phyloP scores from a whole-genome alignment of 768 basidiomycete genomes.

The Tricholoma saponaceum region DNA sequence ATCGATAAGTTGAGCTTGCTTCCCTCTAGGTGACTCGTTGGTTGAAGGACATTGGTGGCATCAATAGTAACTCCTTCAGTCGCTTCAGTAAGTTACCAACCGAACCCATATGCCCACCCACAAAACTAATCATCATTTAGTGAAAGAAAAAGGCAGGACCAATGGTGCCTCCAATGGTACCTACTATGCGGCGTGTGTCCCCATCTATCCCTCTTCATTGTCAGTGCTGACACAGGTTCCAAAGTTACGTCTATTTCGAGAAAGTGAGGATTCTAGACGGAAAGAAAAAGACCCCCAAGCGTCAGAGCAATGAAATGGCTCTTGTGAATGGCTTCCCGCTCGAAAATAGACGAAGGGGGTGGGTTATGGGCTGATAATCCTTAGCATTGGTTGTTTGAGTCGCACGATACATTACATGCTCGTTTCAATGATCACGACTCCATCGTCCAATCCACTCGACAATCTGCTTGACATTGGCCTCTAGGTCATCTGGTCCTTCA shows the following conservation, averaged over 20 bases:
- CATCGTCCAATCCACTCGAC: conserved; percentile 85
- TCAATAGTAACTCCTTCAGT: conserved; percentile 41
- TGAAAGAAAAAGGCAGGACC: conserved; percentile 37
- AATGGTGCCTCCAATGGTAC: conserved; percentile 42
- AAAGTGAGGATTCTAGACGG: conserved; percentile 41
- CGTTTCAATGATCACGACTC: conserved; percentile 37
- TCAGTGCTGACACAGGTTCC: not conserved
- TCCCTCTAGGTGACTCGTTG: conserved; percentile 36
- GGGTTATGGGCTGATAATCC: conserved; percentile 10
- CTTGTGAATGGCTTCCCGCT: conserved; percentile 24
- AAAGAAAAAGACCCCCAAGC: conserved; percentile 43
- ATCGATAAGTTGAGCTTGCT: not conserved
- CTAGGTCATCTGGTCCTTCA: conserved; percentile 73
- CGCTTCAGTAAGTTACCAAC: conserved; percentile 37
- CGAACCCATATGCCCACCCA: not conserved
- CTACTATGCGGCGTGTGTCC: conserved; percentile 39
- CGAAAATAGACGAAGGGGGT: conserved; percentile 20
- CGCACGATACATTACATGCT: not conserved
- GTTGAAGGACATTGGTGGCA: conserved; percentile 40
- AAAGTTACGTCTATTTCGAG: conserved; percentile 45
- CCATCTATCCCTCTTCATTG: not conserved
- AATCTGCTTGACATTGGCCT: conserved; percentile 83
- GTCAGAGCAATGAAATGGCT: conserved; percentile 29
- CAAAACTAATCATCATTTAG: conserved; percentile 16
- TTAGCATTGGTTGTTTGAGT: not conserved